Evolutionary conservation across 805 yeast species (phyloP).

Genomic region (Starmerella floris): DNA sequence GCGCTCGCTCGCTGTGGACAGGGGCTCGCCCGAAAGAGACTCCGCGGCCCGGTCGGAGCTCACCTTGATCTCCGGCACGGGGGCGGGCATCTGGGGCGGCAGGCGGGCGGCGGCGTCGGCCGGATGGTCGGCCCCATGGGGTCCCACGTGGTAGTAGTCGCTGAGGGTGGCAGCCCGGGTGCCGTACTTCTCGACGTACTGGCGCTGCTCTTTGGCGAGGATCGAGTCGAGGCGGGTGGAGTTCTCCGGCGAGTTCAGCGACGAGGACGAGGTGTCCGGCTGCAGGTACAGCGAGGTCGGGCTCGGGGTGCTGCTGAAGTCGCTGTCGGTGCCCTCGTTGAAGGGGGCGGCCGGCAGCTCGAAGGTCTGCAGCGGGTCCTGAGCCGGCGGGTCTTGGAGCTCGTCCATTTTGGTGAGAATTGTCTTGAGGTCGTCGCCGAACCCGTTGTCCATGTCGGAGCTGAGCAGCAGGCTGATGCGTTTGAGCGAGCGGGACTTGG

Average conservation of each 20-base stretch:
- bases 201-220: slow-evolving; percentile 14
- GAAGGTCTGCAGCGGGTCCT: neutral
- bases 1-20: no score
- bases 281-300: slow-evolving; percentile 13
- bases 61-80: slow-evolving; percentile 1
- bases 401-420: slow-evolving; percentile 11
- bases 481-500: slow-evolving; percentile 9
- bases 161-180: slow-evolving; percentile 9
- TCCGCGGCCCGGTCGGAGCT: no score
- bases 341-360: slow-evolving; percentile 8
- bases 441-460: slow-evolving; percentile 8
- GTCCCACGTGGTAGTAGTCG: slow-evolving; percentile 1
- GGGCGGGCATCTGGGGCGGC: slow-evolving; percentile 10
- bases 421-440: slow-evolving; percentile 18
- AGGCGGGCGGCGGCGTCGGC: neutral
- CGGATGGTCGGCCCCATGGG: neutral
- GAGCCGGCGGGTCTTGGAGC: neutral
- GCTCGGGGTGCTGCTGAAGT: slow-evolving; percentile 13
- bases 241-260: slow-evolving; percentile 2
- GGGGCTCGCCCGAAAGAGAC: no score
- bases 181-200: slow-evolving; percentile 12
- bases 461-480: slow-evolving; percentile 12
- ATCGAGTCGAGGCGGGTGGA: slow-evolving; percentile 2
- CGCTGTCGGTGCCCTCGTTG: slow-evolving; percentile 2
- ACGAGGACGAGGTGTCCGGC: slow-evolving; percentile 8